A percentile compares a stretch with the other conserved stretches of the same genome.
Conservation (phyloP, 331 rosid species). For the Quercus phellos region DNA sequence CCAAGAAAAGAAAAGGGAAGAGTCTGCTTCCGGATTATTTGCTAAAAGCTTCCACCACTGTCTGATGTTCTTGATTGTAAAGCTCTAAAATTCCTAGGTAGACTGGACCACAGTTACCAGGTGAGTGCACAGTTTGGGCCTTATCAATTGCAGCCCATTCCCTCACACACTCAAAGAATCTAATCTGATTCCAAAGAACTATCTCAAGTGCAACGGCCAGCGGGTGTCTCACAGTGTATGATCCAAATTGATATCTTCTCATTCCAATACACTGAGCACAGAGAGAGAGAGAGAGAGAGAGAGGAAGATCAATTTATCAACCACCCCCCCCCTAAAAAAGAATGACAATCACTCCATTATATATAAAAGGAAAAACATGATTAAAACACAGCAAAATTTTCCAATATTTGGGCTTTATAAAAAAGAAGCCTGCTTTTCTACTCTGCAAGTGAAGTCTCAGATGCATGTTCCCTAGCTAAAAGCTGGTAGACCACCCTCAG, state of each 20-base stretch:
- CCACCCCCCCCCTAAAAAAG: background rate
- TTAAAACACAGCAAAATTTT: background rate
- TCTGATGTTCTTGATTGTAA: background rate
- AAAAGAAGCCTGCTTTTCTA: background rate
- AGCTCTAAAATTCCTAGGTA: background rate
- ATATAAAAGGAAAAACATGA: background rate
- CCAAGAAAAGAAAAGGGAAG: background rate
- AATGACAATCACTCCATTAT: conserved; percentile 1
- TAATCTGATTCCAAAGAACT: no score
- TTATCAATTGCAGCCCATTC: background rate
- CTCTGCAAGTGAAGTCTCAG: background rate
- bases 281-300: no score
- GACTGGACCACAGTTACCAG: background rate
- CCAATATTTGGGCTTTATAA: background rate
- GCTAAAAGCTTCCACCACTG: background rate
- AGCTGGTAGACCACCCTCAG: conserved; percentile 62
- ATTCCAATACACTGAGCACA: no score
- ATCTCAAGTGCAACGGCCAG: no score
- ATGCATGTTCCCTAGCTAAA: background rate
- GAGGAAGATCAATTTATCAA: background rate
- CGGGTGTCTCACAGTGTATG: no score
- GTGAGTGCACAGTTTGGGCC: no score
- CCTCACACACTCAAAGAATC: background rate
- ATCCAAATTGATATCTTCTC: no score
- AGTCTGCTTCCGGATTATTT: background rate